Percentiles rank a stretch among this genome's conserved stretches.
Conservation (phyloP, 495 filamentous ascomycete genomes). For the Neurospora sp. region DNA sequence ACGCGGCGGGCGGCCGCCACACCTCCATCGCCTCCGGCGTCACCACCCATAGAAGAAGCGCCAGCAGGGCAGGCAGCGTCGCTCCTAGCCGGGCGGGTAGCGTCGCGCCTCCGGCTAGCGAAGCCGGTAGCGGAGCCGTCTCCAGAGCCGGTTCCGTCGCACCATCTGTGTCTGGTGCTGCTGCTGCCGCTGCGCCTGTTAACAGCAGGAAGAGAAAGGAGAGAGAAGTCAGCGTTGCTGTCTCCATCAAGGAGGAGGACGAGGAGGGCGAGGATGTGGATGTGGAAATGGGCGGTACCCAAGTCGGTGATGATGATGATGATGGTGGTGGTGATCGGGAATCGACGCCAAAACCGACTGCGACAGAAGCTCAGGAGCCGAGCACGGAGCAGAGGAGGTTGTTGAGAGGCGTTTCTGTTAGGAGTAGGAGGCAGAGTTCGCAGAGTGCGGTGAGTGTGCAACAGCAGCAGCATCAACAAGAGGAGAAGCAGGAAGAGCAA, state of each 20-base stretch:
- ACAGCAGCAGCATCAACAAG: neutral
- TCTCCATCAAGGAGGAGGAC: constrained; percentile 28
- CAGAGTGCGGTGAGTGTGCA: neutral
- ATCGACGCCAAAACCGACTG: neutral
- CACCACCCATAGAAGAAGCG: constrained; percentile 1
- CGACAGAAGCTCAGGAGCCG: neutral
- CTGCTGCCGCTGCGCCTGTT: neutral
- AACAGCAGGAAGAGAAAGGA: constrained; percentile 10
- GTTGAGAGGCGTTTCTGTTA: neutral
- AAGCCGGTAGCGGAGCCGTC: constrained; percentile 9
- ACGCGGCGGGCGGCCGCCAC: neutral
- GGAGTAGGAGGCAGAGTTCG: neutral
- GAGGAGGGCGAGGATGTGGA: constrained; percentile 19
- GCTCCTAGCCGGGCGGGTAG: neutral
- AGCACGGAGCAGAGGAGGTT: neutral
- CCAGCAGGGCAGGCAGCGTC: neutral
- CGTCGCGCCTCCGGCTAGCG: neutral
- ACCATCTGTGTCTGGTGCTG: neutral
- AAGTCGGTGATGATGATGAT: neutral
- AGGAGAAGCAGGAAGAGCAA: neutral
- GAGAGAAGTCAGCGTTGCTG: constrained; percentile 16
- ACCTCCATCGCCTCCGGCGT: constrained; percentile 17
- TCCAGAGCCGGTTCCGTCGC: constrained; percentile 1
- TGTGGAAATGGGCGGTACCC: neutral
- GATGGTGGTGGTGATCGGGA: neutral